A percentile compares a stretch with the other conserved stretches of the same genome.
These are phyloP conservation scores for Candida succiphila DNA, from an alignment of 805 yeast species.

Conservation along the genomic window DNA sequence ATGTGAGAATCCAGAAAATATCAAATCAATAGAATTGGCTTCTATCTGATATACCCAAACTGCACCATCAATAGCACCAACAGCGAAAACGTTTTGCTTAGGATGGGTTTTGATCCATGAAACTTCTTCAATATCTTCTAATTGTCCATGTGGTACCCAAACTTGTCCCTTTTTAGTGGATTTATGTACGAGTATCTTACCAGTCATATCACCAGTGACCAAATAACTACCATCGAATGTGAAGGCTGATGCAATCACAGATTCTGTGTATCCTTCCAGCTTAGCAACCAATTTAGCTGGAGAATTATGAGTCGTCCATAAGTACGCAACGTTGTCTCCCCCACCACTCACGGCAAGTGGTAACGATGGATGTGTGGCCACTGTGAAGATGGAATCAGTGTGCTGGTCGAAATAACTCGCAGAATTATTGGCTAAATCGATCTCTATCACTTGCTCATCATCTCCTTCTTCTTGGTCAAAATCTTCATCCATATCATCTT, in stretches of 20 bases:
- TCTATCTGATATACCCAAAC: slow-evolving; percentile 86
- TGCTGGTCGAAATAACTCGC: slow-evolving; percentile 85
- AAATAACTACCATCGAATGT: slow-evolving; percentile 72
- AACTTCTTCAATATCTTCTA: slow-evolving; percentile 87
- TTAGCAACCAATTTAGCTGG: slow-evolving; percentile 77
- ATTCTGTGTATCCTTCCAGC: slow-evolving; percentile 76
- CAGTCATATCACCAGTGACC: slow-evolving; percentile 93
- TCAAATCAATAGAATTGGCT: slow-evolving; percentile 45
- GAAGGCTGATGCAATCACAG: slow-evolving; percentile 78
- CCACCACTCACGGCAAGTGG: slow-evolving; percentile 92
- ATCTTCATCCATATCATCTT: slow-evolving; percentile 20
- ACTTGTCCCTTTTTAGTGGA: slow-evolving; percentile 69
- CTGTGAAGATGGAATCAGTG: slow-evolving; percentile 73
- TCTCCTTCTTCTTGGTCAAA: slow-evolving; percentile 33
- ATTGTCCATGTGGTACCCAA: slow-evolving; percentile 62
- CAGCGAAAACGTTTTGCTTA: slow-evolving; percentile 66
- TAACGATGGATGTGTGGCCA: slow-evolving; percentile 75
- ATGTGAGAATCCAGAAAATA: slow-evolving; percentile 77
- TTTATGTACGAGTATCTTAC: slow-evolving; percentile 66
- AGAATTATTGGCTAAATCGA: slow-evolving; percentile 87
- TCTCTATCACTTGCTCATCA: slow-evolving; percentile 46
- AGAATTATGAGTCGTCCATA: slow-evolving; percentile 87
- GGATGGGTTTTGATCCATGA: slow-evolving; percentile 82
- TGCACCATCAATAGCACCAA: slow-evolving; percentile 87
- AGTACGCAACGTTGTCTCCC: slow-evolving; percentile 80